Percentiles rank a stretch among this genome's conserved stretches.
Conservation (phyloP, 2,329 filamentous ascomycete species). For the Xylariaceae sp. region DNA sequence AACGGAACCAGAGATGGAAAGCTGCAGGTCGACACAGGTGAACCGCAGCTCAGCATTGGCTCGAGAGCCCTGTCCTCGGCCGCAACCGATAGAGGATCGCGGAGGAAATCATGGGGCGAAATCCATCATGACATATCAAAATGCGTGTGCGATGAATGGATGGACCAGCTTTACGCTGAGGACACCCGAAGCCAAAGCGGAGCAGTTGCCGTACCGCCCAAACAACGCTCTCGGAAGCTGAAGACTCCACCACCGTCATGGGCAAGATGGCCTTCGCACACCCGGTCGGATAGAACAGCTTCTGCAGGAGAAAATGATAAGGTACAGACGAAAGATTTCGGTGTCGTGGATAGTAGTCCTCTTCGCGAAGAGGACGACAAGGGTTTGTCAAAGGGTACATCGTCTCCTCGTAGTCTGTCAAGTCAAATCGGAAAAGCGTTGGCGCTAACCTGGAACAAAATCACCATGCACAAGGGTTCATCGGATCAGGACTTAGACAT, state of each 20-base stretch:
- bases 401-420: conserved; percentile 21
- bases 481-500: conserved; percentile 6
- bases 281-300: conserved; percentile 26
- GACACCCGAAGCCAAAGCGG: conserved; percentile 10
- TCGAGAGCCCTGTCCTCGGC: neutral
- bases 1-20: neutral
- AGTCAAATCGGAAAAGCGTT: conserved; percentile 23
- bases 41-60: neutral
- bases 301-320: conserved; percentile 25
- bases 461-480: conserved; percentile 15
- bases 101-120: conserved; percentile 4
- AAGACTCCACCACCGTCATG: conserved; percentile 28
- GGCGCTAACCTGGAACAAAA: conserved; percentile 23
- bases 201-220: conserved; percentile 2
- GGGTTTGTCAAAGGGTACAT: conserved; percentile 8
- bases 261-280: conserved; percentile 33
- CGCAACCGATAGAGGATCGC: neutral
- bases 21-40: neutral
- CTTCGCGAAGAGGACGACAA: conserved; percentile 1
- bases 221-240: conserved; percentile 9
- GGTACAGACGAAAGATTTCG: conserved; percentile 26
- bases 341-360: neutral
- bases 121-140: conserved; percentile 20
- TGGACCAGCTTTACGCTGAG: conserved; percentile 24
- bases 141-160: conserved; percentile 27